A percentile compares a stretch with the other conserved stretches of the same genome.
phyloP scores from a whole-genome alignment of 2,329 filamentous ascomycete genomes.

The Neonectria sp. region DNA sequence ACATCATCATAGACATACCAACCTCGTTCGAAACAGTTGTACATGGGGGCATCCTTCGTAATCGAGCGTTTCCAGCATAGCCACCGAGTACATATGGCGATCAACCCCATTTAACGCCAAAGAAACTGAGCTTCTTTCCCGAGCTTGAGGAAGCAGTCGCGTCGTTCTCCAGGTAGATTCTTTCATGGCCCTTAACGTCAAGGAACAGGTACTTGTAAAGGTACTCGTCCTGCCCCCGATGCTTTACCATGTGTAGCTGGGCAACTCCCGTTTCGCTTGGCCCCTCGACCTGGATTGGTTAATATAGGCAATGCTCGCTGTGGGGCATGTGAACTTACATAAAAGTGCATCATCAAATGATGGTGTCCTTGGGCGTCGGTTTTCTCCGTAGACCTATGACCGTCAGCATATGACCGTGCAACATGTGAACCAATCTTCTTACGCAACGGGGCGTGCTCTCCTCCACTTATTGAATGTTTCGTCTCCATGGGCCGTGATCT shows the following conservation, averaged over 20 bases:
- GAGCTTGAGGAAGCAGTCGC: slow-evolving; percentile 57
- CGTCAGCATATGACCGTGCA: slow-evolving; percentile 44
- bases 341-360: slow-evolving; percentile 88
- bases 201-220: slow-evolving; percentile 86
- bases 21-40: slow-evolving; percentile 3
- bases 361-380: slow-evolving; percentile 83
- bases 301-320: background rate
- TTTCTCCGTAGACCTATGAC: slow-evolving; percentile 72
- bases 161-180: slow-evolving; percentile 77
- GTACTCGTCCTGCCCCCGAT: slow-evolving; percentile 75
- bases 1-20: background rate
- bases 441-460: slow-evolving; percentile 74
- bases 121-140: slow-evolving; percentile 67
- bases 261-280: slow-evolving; percentile 81
- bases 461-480: slow-evolving; percentile 87
- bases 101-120: slow-evolving; percentile 72
- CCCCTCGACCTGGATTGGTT: slow-evolving; percentile 76
- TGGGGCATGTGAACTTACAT: slow-evolving; percentile 66
- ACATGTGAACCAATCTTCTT: slow-evolving; percentile 34
- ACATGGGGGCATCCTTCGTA: slow-evolving; percentile 14
- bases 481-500: slow-evolving; percentile 88
- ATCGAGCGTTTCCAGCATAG: background rate
- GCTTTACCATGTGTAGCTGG: slow-evolving; percentile 82
- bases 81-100: background rate
- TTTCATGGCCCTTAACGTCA: slow-evolving; percentile 80